These are phyloP conservation scores for Serendipita sp. DNA, from an alignment of 768 basidiomycete genomes.

Conservation along the genomic window DNA sequence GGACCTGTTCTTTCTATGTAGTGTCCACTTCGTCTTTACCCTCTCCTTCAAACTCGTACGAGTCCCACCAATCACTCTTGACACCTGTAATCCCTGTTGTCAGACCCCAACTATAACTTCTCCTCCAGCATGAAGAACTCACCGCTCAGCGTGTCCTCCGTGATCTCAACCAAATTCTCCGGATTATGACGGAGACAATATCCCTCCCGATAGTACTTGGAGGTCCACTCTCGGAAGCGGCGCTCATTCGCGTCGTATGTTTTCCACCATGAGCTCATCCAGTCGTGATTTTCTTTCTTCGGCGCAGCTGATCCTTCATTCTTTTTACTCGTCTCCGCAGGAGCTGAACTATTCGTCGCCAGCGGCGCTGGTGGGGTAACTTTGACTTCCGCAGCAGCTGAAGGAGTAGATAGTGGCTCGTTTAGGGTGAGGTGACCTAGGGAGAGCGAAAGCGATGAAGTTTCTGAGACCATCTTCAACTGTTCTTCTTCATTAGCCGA, in stretches of 20 bases:
- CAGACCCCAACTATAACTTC: no score
- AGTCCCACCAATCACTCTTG: background rate
- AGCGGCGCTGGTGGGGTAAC: background rate
- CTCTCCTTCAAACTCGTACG: background rate
- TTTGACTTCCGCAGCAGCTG: no score
- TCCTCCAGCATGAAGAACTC: background rate
- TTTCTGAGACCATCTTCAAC: no score
- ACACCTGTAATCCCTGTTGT: no score
- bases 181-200: background rate
- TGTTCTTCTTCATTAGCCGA: no score
- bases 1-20: background rate
- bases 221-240: background rate
- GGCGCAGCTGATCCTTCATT: background rate
- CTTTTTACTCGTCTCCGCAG: background rate
- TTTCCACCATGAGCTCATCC: background rate
- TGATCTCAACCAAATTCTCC: background rate
- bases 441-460: no score
- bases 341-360: background rate
- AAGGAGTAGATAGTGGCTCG: no score
- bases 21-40: background rate
- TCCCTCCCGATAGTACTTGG: background rate
- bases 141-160: slow-evolving; percentile 1
- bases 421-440: no score
- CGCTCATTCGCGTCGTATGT: background rate
- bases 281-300: background rate